Base-by-base conservation (phyloP, 345 rosid genomes). In the Excoecaria cochinchinensis region DNA sequence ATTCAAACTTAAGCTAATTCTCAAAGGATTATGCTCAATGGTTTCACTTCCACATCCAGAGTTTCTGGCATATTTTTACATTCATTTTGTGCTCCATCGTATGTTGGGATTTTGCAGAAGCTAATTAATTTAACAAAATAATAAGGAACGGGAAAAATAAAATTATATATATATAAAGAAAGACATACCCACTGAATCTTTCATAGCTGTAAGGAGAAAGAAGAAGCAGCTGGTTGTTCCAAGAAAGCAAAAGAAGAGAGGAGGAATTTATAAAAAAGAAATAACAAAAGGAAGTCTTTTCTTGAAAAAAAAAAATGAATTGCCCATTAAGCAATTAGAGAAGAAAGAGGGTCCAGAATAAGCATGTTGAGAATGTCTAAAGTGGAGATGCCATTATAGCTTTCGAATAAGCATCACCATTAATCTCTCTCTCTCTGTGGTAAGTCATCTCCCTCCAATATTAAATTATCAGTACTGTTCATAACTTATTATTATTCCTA, bases 361-460 rank as follows among this genome's bases (percentile, higher is more conserved):
- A 76, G 78, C 31, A 52, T 71, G 40, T 60, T 66, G 24, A 38
- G 70, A 8, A 46, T 31, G 31, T 31, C 31, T 31, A 38, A 67
- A 77, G 81, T 77, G 81, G 80, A 73, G 79, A 72, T 61, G 67
- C 73, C 58, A 74, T 79, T 8, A 81, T 77, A 68, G 59, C 38
- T 36, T 47, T 73, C 13, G 74, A 73, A 66, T 12, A 69, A 21
- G 40, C 21, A 52, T 46, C 47, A 48, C 51, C 8, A 0, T 6
- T 22, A 47, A 0, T 21, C 8, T 63, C 69, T 36, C 36, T 62
- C 39, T 69, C 14, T 38, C 31, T 31, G 31, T 2, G 31, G 31
- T 31, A 2, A 31, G 31, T 31, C 31, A 31, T 19, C 24, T 59
- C 63, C 63, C 63, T 59, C 63, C 48, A 55, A 55, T 40, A 47